phyloP scores from a whole-genome alignment of 768 basidiomycete species.

The Scleroderma bovista region DNA sequence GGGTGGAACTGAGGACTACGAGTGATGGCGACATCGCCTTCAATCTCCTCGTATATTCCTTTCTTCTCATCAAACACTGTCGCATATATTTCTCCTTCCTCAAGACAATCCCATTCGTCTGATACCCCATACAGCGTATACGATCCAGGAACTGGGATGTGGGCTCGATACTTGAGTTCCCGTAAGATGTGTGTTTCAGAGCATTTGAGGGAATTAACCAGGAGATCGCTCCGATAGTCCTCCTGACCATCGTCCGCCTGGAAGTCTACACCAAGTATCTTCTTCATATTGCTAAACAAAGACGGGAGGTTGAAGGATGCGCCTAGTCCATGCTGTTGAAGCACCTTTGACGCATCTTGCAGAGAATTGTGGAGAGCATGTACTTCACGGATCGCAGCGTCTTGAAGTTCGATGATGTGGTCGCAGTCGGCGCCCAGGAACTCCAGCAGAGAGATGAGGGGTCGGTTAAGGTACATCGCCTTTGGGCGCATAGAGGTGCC shows the following conservation, averaged over 20 bases:
- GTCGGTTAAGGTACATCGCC: conserved; percentile 40
- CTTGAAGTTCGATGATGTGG: conserved; percentile 35
- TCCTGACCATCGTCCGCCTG: conserved; percentile 10
- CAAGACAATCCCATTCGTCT: conserved; percentile 44
- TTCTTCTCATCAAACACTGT: conserved; percentile 30
- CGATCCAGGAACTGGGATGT: conserved; percentile 44
- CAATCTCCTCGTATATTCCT: conserved; percentile 21
- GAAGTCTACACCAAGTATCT: conserved; percentile 28
- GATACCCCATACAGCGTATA: conserved; percentile 49
- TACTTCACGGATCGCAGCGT: conserved; percentile 32
- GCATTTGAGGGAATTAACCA: conserved; percentile 33
- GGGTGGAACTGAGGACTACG: conserved; percentile 52
- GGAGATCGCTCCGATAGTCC: conserved; percentile 27
- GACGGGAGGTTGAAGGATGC: conserved; percentile 41
- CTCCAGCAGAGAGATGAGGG: conserved; percentile 45
- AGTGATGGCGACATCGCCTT: conserved; percentile 40
- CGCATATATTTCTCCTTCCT: conserved; percentile 45
- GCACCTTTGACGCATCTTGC: conserved; percentile 31
- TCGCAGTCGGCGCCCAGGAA: conserved; percentile 32
- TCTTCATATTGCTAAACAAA: conserved; percentile 33
- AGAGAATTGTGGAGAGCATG: conserved; percentile 31
- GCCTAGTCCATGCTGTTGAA: conserved; percentile 42
- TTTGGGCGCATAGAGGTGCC: conserved; percentile 40
- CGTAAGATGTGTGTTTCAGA: conserved; percentile 43
- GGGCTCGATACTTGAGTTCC: conserved; percentile 46